phyloP scores from a whole-genome alignment of 805 yeast species.

The Kodamaea hsintzibuensis region DNA sequence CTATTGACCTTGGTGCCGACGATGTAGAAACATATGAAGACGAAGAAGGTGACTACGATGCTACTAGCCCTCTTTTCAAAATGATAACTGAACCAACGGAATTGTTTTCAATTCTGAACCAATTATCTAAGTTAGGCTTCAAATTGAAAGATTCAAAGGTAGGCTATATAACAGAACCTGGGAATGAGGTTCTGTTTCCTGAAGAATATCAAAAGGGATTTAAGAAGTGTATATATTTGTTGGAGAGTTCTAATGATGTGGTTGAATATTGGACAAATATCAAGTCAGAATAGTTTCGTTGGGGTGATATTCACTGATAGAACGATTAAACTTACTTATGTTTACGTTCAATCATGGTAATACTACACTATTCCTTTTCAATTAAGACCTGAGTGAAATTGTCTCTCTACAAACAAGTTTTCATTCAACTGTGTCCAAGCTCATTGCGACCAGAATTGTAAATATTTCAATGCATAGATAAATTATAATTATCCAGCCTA shows the following conservation, averaged over 20 bases:
- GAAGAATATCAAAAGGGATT: slow-evolving; percentile 53
- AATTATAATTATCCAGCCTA: neutral
- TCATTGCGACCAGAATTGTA: neutral
- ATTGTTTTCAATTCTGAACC: slow-evolving; percentile 60
- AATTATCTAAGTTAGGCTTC: slow-evolving; percentile 52
- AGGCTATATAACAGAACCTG: slow-evolving; percentile 64
- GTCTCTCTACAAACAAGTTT: neutral
- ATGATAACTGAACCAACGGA: slow-evolving; percentile 65
- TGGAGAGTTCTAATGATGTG: slow-evolving; percentile 85
- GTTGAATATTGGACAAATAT: slow-evolving; percentile 76
- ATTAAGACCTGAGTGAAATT: neutral
- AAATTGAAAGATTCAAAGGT: slow-evolving; percentile 71
- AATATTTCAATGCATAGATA: neutral
- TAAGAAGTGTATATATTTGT: slow-evolving; percentile 55
- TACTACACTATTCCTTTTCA: neutral
- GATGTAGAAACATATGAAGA: slow-evolving; percentile 63
- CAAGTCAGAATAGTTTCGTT: slow-evolving; percentile 23
- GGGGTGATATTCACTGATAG: too few species aligned
- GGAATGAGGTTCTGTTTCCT: slow-evolving; percentile 54
- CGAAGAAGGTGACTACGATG: slow-evolving; percentile 41
- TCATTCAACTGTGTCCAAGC: neutral
- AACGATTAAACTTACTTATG: too few species aligned
- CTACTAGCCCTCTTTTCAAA: slow-evolving; percentile 31
- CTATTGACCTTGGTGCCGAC: slow-evolving; percentile 77
- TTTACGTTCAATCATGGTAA: too few species aligned